These are phyloP conservation scores for Cyclaneusma minus DNA, from an alignment of 2,329 filamentous ascomycete species.

Conservation along the genomic window DNA sequence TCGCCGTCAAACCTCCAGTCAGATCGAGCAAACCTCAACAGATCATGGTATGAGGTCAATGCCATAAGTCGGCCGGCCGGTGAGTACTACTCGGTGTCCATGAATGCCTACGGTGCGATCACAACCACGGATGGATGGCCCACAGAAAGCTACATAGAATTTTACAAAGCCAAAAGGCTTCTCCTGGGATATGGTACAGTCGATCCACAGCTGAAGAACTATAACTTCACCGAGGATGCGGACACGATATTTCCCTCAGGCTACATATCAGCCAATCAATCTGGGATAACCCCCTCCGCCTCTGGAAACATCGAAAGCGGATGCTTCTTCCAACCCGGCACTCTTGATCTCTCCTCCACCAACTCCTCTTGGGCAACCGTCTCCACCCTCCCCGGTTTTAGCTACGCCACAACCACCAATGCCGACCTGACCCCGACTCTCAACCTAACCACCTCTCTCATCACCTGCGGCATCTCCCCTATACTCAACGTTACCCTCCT, in stretches of 20 bases:
- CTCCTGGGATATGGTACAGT: constrained; percentile 38
- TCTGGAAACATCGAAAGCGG: constrained; percentile 29
- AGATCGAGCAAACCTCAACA: constrained; percentile 40
- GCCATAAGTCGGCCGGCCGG: constrained; percentile 26
- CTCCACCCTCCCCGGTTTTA: constrained; percentile 15
- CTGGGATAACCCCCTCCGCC: constrained; percentile 18
- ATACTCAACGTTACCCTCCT: constrained; percentile 39
- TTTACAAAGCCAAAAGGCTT: constrained; percentile 34
- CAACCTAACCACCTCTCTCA: constrained; percentile 22
- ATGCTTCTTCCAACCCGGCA: constrained; percentile 34
- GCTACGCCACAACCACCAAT: constrained; percentile 12
- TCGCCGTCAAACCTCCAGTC: constrained; percentile 29
- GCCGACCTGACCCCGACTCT: constrained; percentile 18
- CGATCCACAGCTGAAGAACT: constrained; percentile 38
- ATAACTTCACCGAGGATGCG: constrained; percentile 36
- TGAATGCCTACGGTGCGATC: constrained; percentile 15
- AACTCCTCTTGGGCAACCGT: constrained; percentile 38
- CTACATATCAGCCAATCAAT: constrained; percentile 23
- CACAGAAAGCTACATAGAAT: constrained; percentile 39
- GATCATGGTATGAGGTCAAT: constrained; percentile 35
- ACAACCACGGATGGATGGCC: constrained; percentile 48
- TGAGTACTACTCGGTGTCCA: constrained; percentile 33
- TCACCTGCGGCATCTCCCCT: constrained; percentile 43
- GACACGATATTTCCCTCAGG: constrained; percentile 31
- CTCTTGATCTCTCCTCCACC: constrained; percentile 22